Percentiles rank a stretch among this genome's conserved stretches.
Evolutionary conservation across 306 rosid species (phyloP).

Genomic region (Prunus campanulata): DNA sequence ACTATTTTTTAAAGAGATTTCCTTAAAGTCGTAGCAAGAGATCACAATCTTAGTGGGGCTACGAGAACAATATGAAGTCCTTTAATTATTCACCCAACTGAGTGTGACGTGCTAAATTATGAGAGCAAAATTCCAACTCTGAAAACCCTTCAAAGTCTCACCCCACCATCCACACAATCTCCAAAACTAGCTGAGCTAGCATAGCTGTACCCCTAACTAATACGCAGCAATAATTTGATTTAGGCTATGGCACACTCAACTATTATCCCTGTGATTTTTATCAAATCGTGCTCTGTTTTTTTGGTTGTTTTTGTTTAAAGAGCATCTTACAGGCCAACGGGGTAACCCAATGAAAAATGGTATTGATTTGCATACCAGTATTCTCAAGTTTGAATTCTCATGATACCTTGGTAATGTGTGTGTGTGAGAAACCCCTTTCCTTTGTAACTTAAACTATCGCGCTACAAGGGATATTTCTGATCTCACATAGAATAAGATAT

Average conservation of each 20-base stretch:
- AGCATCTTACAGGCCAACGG: too few species aligned
- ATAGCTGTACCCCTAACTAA: not conserved
- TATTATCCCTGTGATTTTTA: slow-evolving; percentile 30
- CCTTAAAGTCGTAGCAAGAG: slow-evolving; percentile 9
- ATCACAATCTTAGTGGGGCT: slow-evolving; percentile 28
- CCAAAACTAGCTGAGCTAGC: not conserved
- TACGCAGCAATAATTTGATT: not conserved
- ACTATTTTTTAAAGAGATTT: not conserved
- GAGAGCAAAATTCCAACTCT: slow-evolving; percentile 16
- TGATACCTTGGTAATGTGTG: too few species aligned
- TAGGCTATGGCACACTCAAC: not conserved
- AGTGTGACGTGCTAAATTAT: not conserved
- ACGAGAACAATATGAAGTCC: slow-evolving; percentile 5
- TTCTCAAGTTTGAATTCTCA: not conserved
- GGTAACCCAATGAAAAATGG: too few species aligned
- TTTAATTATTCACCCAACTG: slow-evolving; percentile 2
- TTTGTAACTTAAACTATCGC: too few species aligned
- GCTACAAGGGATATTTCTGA: not conserved
- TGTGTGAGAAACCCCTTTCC: too few species aligned
- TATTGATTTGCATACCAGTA: too few species aligned
- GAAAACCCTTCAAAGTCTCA: not conserved
- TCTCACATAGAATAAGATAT: not conserved
- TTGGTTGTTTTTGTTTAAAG: not conserved
- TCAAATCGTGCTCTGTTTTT: not conserved
- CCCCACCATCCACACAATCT: not conserved